Percentiles rank a stretch among this genome's conserved stretches.
Evolutionary conservation across 1,284 basidiomycete genomes (phyloP).

Genomic region (Pterulicium gracile): DNA sequence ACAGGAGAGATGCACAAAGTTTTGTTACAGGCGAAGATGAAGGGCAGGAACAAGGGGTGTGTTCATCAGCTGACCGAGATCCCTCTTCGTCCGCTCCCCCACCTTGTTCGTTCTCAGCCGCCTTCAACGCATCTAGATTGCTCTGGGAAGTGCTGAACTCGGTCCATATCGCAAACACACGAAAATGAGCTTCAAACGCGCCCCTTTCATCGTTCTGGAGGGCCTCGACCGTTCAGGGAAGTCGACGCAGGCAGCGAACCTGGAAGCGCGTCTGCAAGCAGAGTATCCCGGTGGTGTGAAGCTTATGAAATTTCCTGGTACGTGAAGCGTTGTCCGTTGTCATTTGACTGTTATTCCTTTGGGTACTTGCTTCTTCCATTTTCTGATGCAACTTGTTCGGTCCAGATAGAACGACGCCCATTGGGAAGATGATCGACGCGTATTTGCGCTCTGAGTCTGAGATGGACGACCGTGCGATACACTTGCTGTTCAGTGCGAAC

Average conservation of each 20-base stretch:
- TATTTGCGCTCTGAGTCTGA: conserved; percentile 82
- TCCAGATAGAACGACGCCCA: conserved; percentile 83
- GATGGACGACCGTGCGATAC: conserved; percentile 85
- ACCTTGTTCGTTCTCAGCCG: too few species aligned
- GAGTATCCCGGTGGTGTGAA: conserved; percentile 29
- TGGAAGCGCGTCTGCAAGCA: conserved; percentile 39
- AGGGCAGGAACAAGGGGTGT: too few species aligned
- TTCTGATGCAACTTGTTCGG: neutral
- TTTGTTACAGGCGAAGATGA: too few species aligned
- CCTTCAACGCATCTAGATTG: too few species aligned
- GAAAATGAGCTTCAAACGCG: conserved; percentile 31
- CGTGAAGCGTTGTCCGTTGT: conserved; percentile 15
- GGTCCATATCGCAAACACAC: too few species aligned
- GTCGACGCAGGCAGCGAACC: conserved; percentile 68
- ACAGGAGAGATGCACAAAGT: too few species aligned
- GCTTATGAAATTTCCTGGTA: conserved; percentile 83
- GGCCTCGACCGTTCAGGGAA: conserved; percentile 93
- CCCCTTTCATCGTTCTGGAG: conserved; percentile 85
- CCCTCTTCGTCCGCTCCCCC: too few species aligned
- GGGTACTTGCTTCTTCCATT: neutral
- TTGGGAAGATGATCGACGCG: conserved; percentile 89
- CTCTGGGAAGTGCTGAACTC: too few species aligned
- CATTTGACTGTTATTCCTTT: neutral
- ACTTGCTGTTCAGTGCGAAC: conserved; percentile 94
- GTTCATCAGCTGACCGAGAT: too few species aligned